phyloP scores from a whole-genome alignment of 2,329 filamentous ascomycete genomes.

The Ceratocystiopsis brevicomis region DNA sequence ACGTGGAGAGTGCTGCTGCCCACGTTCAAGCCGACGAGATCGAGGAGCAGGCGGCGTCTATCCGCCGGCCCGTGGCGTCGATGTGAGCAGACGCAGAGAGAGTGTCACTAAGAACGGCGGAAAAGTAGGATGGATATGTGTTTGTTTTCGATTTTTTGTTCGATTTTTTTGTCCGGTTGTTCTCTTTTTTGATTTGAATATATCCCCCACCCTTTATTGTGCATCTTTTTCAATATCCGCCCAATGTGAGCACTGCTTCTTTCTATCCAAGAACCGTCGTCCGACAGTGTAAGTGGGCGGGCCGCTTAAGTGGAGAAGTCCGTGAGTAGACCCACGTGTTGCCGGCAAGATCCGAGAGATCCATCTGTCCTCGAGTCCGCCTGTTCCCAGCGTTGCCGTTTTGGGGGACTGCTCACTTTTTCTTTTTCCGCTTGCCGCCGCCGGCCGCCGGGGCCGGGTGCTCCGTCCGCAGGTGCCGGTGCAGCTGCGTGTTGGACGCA shows the following conservation, averaged over 20 bases:
- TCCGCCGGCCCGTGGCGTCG: neutral
- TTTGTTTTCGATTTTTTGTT: neutral
- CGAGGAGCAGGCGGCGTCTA: neutral
- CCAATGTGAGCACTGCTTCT: too few species aligned
- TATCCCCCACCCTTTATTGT: too few species aligned
- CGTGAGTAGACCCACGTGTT: too few species aligned
- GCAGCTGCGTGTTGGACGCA: constrained; percentile 8
- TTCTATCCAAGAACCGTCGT: too few species aligned
- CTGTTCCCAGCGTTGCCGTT: too few species aligned
- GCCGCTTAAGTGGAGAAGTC: too few species aligned
- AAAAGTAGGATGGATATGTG: neutral
- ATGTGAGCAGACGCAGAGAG: neutral
- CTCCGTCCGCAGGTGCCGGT: constrained; percentile 6
- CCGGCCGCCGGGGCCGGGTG: constrained; percentile 1
- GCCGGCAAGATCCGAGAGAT: too few species aligned
- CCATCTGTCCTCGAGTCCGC: neutral
- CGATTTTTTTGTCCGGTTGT: neutral
- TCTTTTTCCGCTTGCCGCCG: constrained; percentile 4
- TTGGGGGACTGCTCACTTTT: neutral
- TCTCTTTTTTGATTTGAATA: neutral
- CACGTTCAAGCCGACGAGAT: neutral
- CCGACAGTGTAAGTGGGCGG: too few species aligned
- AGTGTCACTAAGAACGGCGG: neutral
- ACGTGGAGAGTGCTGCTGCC: constrained; percentile 3
- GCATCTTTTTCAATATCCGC: too few species aligned